phyloP scores from a whole-genome alignment of 2,329 filamentous ascomycete species.

The Amylocarpus encephaloides region DNA sequence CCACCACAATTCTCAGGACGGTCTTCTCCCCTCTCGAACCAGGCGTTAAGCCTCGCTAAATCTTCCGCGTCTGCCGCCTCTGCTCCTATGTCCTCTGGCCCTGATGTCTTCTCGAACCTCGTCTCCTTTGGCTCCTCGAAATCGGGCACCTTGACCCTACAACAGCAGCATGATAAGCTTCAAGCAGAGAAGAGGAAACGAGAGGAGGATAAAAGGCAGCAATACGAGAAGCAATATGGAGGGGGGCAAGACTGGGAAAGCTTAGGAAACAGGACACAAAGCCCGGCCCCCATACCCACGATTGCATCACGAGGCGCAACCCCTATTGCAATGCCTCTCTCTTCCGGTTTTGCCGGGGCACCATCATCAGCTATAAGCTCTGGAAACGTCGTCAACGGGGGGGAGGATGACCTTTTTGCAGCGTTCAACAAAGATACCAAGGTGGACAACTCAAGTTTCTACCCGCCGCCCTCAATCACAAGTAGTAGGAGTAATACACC shows the following conservation, averaged over 20 bases:
- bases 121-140: conserved; percentile 53
- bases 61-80: conserved; percentile 25
- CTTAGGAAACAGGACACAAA: conserved; percentile 48
- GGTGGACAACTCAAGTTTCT: conserved; percentile 61
- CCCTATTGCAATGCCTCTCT: conserved; percentile 34
- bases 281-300: conserved; percentile 33
- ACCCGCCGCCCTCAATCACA: conserved; percentile 47
- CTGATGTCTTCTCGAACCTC: conserved; percentile 74
- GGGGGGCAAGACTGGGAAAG: conserved; percentile 70
- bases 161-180: conserved; percentile 67
- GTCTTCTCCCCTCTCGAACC: conserved; percentile 45
- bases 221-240: conserved; percentile 72
- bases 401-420: conserved; percentile 60
- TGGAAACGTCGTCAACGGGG: conserved; percentile 21
- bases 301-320: conserved; percentile 43
- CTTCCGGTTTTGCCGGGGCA: conserved; percentile 24
- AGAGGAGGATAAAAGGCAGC: conserved; percentile 65
- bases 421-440: conserved; percentile 61
- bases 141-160: conserved; percentile 66
- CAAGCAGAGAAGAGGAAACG: conserved; percentile 62
- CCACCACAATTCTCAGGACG: conserved; percentile 45
- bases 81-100: conserved; percentile 39
- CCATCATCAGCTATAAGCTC: conserved; percentile 30
- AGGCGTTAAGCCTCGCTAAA: conserved; percentile 35
- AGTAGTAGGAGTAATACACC: conserved; percentile 37